Base-by-base conservation (phyloP, 2,329 filamentous ascomycete genomes). In the Claviceps maximensis region DNA sequence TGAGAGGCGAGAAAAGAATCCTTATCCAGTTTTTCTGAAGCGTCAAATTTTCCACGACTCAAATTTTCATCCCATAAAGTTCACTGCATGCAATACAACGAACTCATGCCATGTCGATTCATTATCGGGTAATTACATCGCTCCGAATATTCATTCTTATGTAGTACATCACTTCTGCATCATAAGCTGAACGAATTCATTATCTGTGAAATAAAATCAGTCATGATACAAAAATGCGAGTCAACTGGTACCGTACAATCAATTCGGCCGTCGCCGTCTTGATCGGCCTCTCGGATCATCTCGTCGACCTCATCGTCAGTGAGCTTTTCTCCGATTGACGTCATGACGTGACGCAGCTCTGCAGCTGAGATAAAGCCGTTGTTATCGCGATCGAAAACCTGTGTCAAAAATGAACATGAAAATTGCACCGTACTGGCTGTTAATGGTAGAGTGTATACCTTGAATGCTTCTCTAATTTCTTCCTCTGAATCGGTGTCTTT, bases 131-230 rank as follows among this genome's bases (percentile, higher is more conserved):
- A 45, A 33, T 21, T 19, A n/a, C 23, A 45, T 25, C 40, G 12
- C 17, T 52, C 33, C 19, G 17, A 38, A 23, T n/a, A 46, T 27
- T 19, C 21, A 23, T 45, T 53, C 17, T 48, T 40, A 21, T 21
- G 25, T 38, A 31, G 53, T 54, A 48, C 54, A n/a, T 77, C 87
- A 91, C 78, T 91, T 91, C 79, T 93, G 87, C 87, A 93, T 91
- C 87, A 93, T 93, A 68, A 93, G 83, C 75, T 93, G 87, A 63
- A 93, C 87, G 67, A 93, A 93, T 73, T 93, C 87, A 76, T 91
- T 91, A 75, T 91, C 87, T 91, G 62, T 47, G 17, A 49, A 19
- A 42, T 17, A 41, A 41, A 29, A 56, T 65, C 31, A 66, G 60
- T 44, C 44, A 19, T 48, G 38, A 53, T 13, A 50, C 19, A 27